phyloP scores from a whole-genome alignment of 148 eudicot species.

The Diospyros lotus region DNA sequence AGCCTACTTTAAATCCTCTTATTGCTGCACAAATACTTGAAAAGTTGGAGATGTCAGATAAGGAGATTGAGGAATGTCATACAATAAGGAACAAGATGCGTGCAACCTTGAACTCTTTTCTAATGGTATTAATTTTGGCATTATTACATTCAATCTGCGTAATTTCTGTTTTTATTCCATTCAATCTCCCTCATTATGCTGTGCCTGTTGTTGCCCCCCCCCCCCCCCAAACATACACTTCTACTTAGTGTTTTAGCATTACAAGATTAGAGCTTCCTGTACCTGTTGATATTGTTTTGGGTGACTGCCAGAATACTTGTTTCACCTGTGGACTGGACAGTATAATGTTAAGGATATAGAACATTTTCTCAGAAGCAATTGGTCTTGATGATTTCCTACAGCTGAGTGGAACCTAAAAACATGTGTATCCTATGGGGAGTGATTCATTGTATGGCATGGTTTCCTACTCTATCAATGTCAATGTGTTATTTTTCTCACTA shows the following conservation, averaged over 20 bases:
- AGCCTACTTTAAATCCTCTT: constrained; percentile 55
- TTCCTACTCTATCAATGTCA: background rate
- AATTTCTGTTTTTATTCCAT: background rate
- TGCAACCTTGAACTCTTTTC: constrained; percentile 56
- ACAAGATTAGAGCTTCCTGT: background rate
- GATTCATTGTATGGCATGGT: background rate
- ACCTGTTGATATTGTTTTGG: background rate
- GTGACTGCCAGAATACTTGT: background rate
- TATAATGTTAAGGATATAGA: background rate
- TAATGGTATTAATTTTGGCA: constrained; percentile 53
- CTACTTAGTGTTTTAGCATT: background rate
- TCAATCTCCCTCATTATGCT: background rate
- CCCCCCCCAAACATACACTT: background rate
- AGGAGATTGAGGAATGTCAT: constrained; percentile 54
- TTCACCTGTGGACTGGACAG: no score
- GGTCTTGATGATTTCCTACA: background rate
- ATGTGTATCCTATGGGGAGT: no score
- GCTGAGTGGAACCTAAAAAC: no score
- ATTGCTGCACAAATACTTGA: constrained; percentile 40
- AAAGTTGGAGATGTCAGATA: constrained; percentile 35
- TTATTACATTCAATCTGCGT: background rate
- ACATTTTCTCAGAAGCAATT: background rate
- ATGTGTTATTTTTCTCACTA: background rate
- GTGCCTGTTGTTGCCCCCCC: background rate
- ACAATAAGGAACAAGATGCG: constrained; percentile 71